Evolutionary conservation across 2,329 filamentous ascomycete species (phyloP).

Genomic region (Talaromyces sp.): DNA sequence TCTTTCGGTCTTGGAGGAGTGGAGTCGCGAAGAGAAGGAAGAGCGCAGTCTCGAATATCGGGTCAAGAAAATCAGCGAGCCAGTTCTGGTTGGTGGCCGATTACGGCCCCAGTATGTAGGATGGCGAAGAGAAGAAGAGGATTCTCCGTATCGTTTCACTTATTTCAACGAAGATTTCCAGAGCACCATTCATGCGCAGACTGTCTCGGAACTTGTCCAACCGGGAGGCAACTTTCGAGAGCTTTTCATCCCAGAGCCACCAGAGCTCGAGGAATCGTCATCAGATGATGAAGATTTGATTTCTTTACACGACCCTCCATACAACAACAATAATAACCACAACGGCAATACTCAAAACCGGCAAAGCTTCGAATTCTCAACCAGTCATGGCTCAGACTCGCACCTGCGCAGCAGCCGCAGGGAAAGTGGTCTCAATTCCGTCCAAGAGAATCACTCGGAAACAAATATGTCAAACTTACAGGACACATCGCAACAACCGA

Average conservation of each 20-base stretch:
- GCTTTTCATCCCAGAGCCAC: constrained; percentile 84
- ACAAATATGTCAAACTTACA: constrained; percentile 10
- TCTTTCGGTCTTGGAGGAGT: constrained; percentile 76
- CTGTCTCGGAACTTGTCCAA: constrained; percentile 87
- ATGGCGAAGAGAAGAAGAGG: constrained; percentile 86
- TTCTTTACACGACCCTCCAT: constrained; percentile 8
- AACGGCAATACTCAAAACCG: constrained; percentile 22
- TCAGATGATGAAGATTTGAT: constrained; percentile 52
- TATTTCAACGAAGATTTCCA: constrained; percentile 98
- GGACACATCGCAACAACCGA: constrained; percentile 28
- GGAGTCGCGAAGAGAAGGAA: constrained; percentile 87
- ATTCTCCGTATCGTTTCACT: constrained; percentile 89
- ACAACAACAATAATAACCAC: constrained; percentile 8
- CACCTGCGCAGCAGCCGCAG: constrained; percentile 5
- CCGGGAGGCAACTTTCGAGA: constrained; percentile 78
- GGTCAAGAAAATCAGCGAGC: constrained; percentile 89
- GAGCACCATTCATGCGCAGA: constrained; percentile 93
- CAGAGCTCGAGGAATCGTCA: constrained; percentile 67
- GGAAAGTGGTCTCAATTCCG: constrained; percentile 25
- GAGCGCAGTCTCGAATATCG: constrained; percentile 75
- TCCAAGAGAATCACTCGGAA: constrained; percentile 4
- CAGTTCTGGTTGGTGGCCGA: constrained; percentile 84
- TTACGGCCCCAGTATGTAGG: constrained; percentile 72
- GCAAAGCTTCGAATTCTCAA: neutral
- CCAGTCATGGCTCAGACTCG: constrained; percentile 2